Conservation (phyloP, 2,329 filamentous ascomycete species). For the Calonectria pseudoturangicola region DNA sequence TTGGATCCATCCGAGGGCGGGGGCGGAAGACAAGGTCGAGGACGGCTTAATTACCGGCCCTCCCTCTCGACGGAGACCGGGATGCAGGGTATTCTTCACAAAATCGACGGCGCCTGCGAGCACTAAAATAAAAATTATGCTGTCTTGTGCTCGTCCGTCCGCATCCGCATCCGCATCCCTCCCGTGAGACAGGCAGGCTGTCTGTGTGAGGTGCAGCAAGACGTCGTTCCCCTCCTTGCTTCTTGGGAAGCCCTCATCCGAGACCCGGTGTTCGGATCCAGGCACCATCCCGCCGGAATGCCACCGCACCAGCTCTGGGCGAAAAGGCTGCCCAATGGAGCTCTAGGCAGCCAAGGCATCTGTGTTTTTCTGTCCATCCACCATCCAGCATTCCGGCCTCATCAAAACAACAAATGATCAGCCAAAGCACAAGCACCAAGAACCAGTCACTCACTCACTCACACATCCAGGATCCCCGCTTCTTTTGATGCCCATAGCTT, state of each 20-base stretch:
- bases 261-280: conserved; percentile 11
- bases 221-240: conserved; percentile 8
- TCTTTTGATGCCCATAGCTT: conserved; percentile 15
- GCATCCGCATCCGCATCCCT: neutral
- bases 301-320: conserved; percentile 4
- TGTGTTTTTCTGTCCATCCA: neutral
- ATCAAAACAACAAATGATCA: conserved; percentile 16
- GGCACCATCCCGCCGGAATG: conserved; percentile 12
- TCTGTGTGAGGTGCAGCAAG: conserved; percentile 1
- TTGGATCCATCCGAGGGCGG: conserved; percentile 6
- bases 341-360: neutral
- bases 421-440: neutral
- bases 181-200: neutral
- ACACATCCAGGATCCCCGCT: conserved; percentile 19
- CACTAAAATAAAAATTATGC: conserved; percentile 24
- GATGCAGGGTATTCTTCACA: conserved; percentile 21
- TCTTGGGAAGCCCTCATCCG: conserved; percentile 11
- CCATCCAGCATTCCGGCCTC: conserved; percentile 7
- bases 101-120: conserved; percentile 13
- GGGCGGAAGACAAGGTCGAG: conserved; percentile 21
- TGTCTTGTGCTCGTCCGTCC: conserved; percentile 11
- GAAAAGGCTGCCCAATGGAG: neutral
- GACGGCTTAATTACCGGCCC: conserved; percentile 34
- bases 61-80: conserved; percentile 10
- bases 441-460: conserved; percentile 7